Percentiles rank a stretch among this genome's conserved stretches.
These are phyloP conservation scores for Cercospora zeina DNA, from an alignment of 2,329 filamentous ascomycete species.

Conservation along the genomic window DNA sequence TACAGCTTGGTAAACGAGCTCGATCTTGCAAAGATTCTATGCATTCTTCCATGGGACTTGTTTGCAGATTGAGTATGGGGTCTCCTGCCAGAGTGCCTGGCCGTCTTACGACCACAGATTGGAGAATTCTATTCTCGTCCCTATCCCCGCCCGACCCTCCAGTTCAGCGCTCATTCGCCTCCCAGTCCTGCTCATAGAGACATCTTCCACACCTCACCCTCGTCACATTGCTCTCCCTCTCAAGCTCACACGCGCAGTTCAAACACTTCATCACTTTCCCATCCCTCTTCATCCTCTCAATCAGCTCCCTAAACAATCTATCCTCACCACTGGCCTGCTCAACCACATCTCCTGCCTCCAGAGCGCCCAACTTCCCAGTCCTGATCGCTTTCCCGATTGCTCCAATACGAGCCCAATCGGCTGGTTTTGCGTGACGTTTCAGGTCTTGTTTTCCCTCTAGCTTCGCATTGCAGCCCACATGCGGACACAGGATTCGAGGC, in stretches of 20 bases:
- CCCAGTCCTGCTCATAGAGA: background rate
- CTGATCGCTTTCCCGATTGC: background rate
- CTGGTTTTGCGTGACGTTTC: background rate
- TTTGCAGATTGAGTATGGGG: too few relatives aligned
- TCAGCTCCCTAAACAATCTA: background rate
- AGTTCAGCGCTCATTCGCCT: background rate
- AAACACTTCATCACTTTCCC: background rate
- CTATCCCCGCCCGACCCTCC: background rate
- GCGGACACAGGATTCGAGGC: background rate
- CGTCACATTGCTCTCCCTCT: background rate
- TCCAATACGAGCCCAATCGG: background rate
- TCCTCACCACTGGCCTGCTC: background rate
- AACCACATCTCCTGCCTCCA: background rate
- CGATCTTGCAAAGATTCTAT: too few relatives aligned
- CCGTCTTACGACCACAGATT: too few relatives aligned
- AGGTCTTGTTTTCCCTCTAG: background rate
- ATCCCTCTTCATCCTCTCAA: background rate
- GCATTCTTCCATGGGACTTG: too few relatives aligned
- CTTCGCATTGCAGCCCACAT: background rate
- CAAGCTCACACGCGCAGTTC: background rate
- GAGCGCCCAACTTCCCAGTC: background rate
- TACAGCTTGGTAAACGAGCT: conserved; percentile 70
- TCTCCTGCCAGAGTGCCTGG: too few relatives aligned
- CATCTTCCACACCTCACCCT: background rate
- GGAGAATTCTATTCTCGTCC: too few relatives aligned